A percentile compares a stretch with the other conserved stretches of the same genome.
These are phyloP conservation scores for Russula dissimulans DNA, from an alignment of 768 basidiomycete species.

Conservation along the genomic window DNA sequence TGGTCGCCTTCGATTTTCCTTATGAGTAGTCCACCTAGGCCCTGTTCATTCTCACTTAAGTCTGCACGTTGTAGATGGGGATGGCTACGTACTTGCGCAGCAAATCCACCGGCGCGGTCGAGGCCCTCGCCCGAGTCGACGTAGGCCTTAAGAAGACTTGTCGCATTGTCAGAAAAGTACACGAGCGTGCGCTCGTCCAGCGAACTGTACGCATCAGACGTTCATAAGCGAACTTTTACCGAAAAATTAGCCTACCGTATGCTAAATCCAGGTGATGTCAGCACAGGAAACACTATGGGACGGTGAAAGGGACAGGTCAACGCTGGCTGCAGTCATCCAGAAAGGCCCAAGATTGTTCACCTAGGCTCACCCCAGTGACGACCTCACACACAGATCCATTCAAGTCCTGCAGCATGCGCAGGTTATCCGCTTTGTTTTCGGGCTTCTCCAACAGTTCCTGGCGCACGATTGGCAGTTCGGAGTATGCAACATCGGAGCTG, in stretches of 20 bases:
- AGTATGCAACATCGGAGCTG: constrained; percentile 46
- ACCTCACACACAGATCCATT: constrained; percentile 86
- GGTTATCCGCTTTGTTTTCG: constrained; percentile 61
- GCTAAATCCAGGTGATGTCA: constrained; percentile 67
- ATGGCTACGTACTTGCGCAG: constrained; percentile 61
- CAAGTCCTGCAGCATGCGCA: constrained; percentile 79
- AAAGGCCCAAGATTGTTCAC: constrained; percentile 33
- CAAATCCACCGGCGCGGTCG: constrained; percentile 90
- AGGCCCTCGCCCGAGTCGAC: constrained; percentile 78
- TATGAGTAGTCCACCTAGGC: constrained; percentile 71
- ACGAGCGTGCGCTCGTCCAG: constrained; percentile 79
- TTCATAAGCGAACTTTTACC: background rate
- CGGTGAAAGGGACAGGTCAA: background rate
- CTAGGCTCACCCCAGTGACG: constrained; percentile 81
- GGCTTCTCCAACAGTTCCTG: constrained; percentile 93
- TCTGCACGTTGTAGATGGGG: background rate
- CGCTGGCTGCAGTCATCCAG: background rate
- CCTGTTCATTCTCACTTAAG: constrained; percentile 33
- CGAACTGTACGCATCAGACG: constrained; percentile 37
- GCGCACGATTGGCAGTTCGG: constrained; percentile 37
- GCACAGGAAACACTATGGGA: constrained; percentile 55
- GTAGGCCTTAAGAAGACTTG: constrained; percentile 61
- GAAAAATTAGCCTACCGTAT: constrained; percentile 40
- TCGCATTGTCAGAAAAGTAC: constrained; percentile 59
- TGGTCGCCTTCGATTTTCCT: constrained; percentile 86